Evolutionary conservation across 2,329 filamentous ascomycete species (phyloP).

Genomic region (Coniochaeta ligniaria): DNA sequence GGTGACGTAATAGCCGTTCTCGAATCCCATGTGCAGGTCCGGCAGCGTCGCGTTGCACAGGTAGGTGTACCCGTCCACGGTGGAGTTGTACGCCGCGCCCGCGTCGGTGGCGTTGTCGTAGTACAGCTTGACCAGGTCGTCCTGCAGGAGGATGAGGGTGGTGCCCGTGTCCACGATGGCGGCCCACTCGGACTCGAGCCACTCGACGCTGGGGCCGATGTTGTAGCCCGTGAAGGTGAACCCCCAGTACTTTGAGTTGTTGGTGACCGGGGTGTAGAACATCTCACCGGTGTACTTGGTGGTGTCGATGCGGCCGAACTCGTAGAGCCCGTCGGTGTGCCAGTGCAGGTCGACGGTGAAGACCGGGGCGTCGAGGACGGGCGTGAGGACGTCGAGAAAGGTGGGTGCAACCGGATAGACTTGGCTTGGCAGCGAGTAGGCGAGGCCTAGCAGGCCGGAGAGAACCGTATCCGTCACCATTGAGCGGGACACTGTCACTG

Average conservation of each 20-base stretch:
- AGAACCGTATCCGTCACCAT: slow-evolving; percentile 34
- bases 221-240: slow-evolving; percentile 27
- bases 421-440: slow-evolving; percentile 36
- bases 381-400: slow-evolving; percentile 35
- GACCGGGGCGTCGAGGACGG: slow-evolving; percentile 30
- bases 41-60: slow-evolving; percentile 43
- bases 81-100: slow-evolving; percentile 39
- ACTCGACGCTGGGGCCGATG: slow-evolving; percentile 21
- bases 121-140: slow-evolving; percentile 50
- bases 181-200: slow-evolving; percentile 32
- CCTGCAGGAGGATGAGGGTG: slow-evolving; percentile 55
- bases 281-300: slow-evolving; percentile 30
- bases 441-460: slow-evolving; percentile 46
- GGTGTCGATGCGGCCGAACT: slow-evolving; percentile 42
- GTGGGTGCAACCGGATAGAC: slow-evolving; percentile 33
- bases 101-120: slow-evolving; percentile 41
- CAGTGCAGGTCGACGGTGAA: slow-evolving; percentile 44
- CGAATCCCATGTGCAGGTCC: slow-evolving; percentile 42
- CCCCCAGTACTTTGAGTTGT: slow-evolving; percentile 38
- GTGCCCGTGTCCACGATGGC: slow-evolving; percentile 65
- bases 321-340: slow-evolving; percentile 39
- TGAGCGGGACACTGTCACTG: slow-evolving; percentile 29
- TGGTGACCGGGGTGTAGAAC: slow-evolving; percentile 41
- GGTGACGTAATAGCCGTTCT: slow-evolving; percentile 31
- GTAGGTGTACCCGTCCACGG: slow-evolving; percentile 42